A percentile compares a stretch with the other conserved stretches of the same genome.
phyloP scores from a whole-genome alignment of 2,329 filamentous ascomycete species.

The Fusarium sororula region DNA sequence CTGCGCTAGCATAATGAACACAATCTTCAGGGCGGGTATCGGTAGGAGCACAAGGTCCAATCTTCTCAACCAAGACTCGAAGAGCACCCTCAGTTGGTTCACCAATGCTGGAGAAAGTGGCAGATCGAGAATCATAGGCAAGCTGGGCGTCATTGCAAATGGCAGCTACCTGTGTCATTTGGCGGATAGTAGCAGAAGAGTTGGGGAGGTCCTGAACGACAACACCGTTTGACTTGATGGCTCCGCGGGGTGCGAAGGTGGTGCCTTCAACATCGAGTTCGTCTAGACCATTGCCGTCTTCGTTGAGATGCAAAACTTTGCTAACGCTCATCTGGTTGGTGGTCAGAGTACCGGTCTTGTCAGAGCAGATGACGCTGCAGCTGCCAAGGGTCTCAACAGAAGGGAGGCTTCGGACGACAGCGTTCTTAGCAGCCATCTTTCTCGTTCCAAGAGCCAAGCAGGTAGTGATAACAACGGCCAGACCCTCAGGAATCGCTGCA shows the following conservation, averaged over 20 bases:
- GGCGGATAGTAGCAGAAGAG: slow-evolving; percentile 78
- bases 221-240: slow-evolving; percentile 75
- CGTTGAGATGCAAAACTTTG: slow-evolving; percentile 86
- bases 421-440: slow-evolving; percentile 99
- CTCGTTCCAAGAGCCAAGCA: slow-evolving; percentile 94
- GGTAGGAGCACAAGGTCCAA: slow-evolving; percentile 78
- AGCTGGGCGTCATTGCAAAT: slow-evolving; percentile 92
- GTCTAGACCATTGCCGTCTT: slow-evolving; percentile 77
- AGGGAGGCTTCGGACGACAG: slow-evolving; percentile 92
- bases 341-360: slow-evolving; percentile 97
- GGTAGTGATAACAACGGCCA: slow-evolving; percentile 98
- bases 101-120: slow-evolving; percentile 82
- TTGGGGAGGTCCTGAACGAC: slow-evolving; percentile 73
- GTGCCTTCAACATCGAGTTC: slow-evolving; percentile 92
- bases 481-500: slow-evolving; percentile 95
- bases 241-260: slow-evolving; percentile 86
- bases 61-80: slow-evolving; percentile 90
- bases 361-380: slow-evolving; percentile 99
- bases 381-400: slow-evolving; percentile 98
- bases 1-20: slow-evolving; percentile 82
- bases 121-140: slow-evolving; percentile 80
- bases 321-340: slow-evolving; percentile 99
- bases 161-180: slow-evolving; percentile 76
- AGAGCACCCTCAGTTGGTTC: slow-evolving; percentile 96
- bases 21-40: slow-evolving; percentile 66